Conservation (phyloP, 768 basidiomycete genomes). For the Daedaleopsis nitida region DNA sequence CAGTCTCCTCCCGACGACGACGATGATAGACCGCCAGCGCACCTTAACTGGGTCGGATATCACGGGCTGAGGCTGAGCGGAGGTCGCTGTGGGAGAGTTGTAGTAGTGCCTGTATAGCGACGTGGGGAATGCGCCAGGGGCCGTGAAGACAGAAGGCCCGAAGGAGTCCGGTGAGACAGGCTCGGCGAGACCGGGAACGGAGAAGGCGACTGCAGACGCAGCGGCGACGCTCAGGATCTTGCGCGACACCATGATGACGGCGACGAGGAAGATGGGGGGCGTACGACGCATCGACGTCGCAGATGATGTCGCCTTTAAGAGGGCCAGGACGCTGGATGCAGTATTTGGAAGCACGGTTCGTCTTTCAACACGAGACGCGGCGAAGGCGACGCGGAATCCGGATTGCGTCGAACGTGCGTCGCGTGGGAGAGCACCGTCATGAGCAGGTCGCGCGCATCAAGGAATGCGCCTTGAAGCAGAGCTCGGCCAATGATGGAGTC, state of each 20-base stretch:
- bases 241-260: constrained; percentile 10
- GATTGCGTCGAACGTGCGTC: constrained; percentile 21
- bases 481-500: background rate
- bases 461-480: background rate
- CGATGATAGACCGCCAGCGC: constrained; percentile 12
- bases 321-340: background rate
- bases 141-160: constrained; percentile 55
- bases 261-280: background rate
- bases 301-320: constrained; percentile 2
- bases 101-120: constrained; percentile 66
- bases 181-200: constrained; percentile 7
- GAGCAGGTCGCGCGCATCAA: background rate
- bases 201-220: constrained; percentile 10
- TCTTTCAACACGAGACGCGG: background rate
- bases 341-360: constrained; percentile 10
- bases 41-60: constrained; percentile 74
- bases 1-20: background rate
- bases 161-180: constrained; percentile 11
- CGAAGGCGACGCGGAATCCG: background rate
- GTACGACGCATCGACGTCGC: constrained; percentile 3
- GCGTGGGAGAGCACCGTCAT: background rate
- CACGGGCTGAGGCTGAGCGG: constrained; percentile 74
- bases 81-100: constrained; percentile 72
- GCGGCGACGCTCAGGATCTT: constrained; percentile 9
- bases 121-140: constrained; percentile 65